Evolutionary conservation across 2,329 filamentous ascomycete species (phyloP).

Genomic region (Curvularia verruculosa): DNA sequence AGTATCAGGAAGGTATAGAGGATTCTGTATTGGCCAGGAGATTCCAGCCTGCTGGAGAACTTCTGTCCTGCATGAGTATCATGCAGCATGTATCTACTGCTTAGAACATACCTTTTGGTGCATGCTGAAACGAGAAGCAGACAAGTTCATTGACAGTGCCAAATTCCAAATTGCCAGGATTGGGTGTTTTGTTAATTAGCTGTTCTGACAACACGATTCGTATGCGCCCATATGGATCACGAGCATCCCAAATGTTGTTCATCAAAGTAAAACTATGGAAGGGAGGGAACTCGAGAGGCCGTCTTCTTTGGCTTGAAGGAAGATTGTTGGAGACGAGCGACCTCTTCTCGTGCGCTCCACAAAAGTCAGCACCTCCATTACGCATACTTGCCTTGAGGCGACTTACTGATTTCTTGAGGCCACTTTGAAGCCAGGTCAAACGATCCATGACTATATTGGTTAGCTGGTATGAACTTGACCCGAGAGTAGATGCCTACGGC

Average conservation of each 20-base stretch:
- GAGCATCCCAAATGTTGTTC: constrained; percentile 73
- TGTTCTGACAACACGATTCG: constrained; percentile 75
- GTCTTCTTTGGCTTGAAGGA: constrained; percentile 60
- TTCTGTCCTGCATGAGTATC: constrained; percentile 56
- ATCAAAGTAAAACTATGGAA: constrained; percentile 73
- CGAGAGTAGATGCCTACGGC: constrained; percentile 3
- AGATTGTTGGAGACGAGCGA: constrained; percentile 41
- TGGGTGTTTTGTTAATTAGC: constrained; percentile 57
- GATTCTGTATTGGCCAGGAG: constrained; percentile 71
- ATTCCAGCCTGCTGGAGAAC: constrained; percentile 75
- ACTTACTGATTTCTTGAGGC: constrained; percentile 43
- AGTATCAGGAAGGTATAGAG: constrained; percentile 32
- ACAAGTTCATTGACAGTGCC: constrained; percentile 75
- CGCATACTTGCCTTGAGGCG: no score
- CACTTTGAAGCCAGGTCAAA: constrained; percentile 36
- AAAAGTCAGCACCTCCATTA: not conserved
- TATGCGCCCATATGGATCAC: constrained; percentile 74
- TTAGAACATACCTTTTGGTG: constrained; percentile 68
- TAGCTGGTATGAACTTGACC: constrained; percentile 28
- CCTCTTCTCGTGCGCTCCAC: constrained; percentile 36
- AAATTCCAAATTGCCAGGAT: constrained; percentile 49
- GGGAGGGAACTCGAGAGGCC: constrained; percentile 69
- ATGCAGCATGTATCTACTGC: not conserved
- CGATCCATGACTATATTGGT: constrained; percentile 34
- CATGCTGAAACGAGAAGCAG: constrained; percentile 84